Evolutionary conservation across 371 early-diverging fungal genomes (phyloP).

Genomic region (Mucor sp.): DNA sequence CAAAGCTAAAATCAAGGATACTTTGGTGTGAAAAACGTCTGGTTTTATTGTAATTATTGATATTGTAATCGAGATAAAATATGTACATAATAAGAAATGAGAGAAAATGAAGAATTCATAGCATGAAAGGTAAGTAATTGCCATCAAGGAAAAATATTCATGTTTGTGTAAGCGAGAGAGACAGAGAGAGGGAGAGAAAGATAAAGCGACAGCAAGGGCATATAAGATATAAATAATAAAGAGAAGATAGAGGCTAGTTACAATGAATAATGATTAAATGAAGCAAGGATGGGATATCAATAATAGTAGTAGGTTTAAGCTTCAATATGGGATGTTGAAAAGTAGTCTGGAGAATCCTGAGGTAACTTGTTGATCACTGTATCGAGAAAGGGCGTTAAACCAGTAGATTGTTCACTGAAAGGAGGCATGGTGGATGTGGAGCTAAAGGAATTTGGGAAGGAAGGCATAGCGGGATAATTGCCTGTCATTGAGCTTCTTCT

Average conservation of each 20-base stretch:
- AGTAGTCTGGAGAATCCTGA: slow-evolving; percentile 12
- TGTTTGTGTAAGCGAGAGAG: not conserved
- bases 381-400: slow-evolving; percentile 30
- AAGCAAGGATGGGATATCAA: not conserved
- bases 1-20: not conserved
- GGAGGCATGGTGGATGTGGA: slow-evolving; percentile 2
- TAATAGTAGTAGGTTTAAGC: not conserved
- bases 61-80: not conserved
- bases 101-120: not conserved
- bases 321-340: slow-evolving; percentile 12
- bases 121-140: not conserved
- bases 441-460: not conserved
- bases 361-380: slow-evolving; percentile 24
- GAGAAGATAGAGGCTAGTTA: not conserved
- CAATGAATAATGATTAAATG: not conserved
- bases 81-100: slow-evolving; percentile 2
- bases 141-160: not conserved
- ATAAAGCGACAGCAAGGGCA: not conserved
- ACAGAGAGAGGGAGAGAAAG: not conserved
- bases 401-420: slow-evolving; percentile 19
- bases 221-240: not conserved
- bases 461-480: not conserved
- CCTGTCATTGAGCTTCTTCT: slow-evolving; percentile 12
- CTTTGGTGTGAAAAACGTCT: not conserved
- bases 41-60: not conserved